Evolutionary conservation across 768 basidiomycete genomes (phyloP), one percentile per base, ranked within the genome.

Genomic region (Tricholoma flavovirens): DNA sequence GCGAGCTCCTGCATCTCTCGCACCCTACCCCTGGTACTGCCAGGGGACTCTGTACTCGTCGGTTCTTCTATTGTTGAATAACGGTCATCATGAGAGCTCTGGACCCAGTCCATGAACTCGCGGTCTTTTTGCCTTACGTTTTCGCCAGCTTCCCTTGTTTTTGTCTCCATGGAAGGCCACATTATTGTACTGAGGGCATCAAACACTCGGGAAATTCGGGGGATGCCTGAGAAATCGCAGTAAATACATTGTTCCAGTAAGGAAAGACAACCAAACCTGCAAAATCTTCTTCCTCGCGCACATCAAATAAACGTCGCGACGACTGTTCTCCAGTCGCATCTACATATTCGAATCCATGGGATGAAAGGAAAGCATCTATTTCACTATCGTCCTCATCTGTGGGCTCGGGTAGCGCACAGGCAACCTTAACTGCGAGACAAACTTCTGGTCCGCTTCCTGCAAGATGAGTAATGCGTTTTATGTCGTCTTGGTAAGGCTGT

Each of bases 131-230:
- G 65, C 30, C 62, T 65, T 19, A 38, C 46, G 4, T 60, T 60
- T 40, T 50, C 45, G 9, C 19, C 15, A 24, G 50, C 26, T 11
- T 46, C 22, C 49, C 67, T 71, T 5, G 64, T 64, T 30, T 65
- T 69, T 21, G 79, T 73, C 49, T 80, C 70, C 81, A 93, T 85
- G 0, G 86, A 87, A 4, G 90, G 86, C 90, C 90, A 93, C 86
- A 93, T 90, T 62, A 93, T 83, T 0, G 91, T 91, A 67, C 88
- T 86, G 43, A 93, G 72, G 10, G 90, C 88, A 64, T 91, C 89
- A 17, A 89, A 62, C 7, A 91, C 83, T 22, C 91, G 83, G 29
- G 82, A 79, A 32, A 90, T 77, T 11, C 72, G 63, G 17, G 79
- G 79, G 51, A 82, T 75, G 15, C 72, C 83, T 83, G 48, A 33